phyloP scores from a whole-genome alignment of 208 protist genomes.

The Wallacemonas rigidus region DNA sequence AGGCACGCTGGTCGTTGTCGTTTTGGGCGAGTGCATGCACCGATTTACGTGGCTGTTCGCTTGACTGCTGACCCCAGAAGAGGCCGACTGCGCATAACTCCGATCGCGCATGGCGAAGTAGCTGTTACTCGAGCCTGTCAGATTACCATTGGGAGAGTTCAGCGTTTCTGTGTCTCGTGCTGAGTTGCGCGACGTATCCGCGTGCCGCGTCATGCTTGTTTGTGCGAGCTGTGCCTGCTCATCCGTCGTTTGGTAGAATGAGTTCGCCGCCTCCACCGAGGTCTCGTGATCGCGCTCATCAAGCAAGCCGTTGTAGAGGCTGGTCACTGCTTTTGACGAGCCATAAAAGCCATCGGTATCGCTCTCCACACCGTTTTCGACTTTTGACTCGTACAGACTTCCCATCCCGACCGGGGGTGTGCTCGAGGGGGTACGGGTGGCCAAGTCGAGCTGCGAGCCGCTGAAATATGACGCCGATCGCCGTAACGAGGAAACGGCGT shows the following conservation, averaged over 20 bases:
- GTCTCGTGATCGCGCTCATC: background rate
- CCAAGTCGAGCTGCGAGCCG: background rate
- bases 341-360: slow-evolving; percentile 9
- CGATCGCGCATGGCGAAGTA: slow-evolving; percentile 17
- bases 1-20: background rate
- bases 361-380: background rate
- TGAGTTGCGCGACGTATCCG: background rate
- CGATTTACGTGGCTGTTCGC: slow-evolving; percentile 1
- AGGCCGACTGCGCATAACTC: background rate
- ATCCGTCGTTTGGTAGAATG: background rate
- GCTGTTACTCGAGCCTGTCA: background rate
- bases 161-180: background rate
- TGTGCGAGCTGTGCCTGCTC: slow-evolving; percentile 4
- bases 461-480: background rate
- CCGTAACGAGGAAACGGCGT: background rate
- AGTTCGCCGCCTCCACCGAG: background rate
- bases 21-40: background rate
- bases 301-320: background rate
- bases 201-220: background rate
- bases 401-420: background rate
- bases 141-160: background rate
- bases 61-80: background rate
- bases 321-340: background rate
- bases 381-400: background rate
- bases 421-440: background rate